phyloP scores from a whole-genome alignment of 177 flowering plant species.

The Vitis hybrid region DNA sequence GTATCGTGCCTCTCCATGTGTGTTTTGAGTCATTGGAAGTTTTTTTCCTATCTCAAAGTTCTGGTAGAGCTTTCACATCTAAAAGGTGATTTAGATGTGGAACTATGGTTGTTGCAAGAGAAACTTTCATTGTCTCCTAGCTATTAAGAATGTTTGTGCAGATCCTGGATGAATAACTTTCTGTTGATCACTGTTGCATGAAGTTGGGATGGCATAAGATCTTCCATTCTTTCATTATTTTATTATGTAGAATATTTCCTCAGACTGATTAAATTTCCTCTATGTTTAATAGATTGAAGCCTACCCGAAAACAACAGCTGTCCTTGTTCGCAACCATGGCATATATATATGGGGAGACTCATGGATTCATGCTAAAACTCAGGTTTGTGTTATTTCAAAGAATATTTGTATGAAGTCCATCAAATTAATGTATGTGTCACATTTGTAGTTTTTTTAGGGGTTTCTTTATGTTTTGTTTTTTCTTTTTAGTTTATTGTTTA shows the following conservation, averaged over 20 bases:
- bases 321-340: slow-evolving; percentile 98
- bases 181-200: background rate
- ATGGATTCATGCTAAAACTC: slow-evolving; percentile 98
- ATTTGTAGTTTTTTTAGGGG: background rate
- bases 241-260: background rate
- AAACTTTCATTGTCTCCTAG: too few relatives aligned
- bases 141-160: too few relatives aligned
- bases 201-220: background rate
- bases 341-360: slow-evolving; percentile 97
- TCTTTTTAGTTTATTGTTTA: too few relatives aligned
- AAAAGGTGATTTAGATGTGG: too few relatives aligned
- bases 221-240: background rate
- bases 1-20: too few relatives aligned
- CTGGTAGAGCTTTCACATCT: too few relatives aligned
- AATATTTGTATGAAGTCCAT: slow-evolving; percentile 4
- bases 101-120: too few relatives aligned
- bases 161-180: too few relatives aligned
- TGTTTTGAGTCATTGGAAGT: too few relatives aligned
- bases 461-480: background rate
- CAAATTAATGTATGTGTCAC: background rate
- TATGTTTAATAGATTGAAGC: slow-evolving; percentile 70
- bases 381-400: slow-evolving; percentile 46
- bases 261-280: slow-evolving; percentile 2
- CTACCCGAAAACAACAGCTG: slow-evolving; percentile 96
- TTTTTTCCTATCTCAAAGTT: too few relatives aligned